Evolutionary conservation across 305 asterid species (phyloP).

Genomic region (Solanum hybrid): DNA sequence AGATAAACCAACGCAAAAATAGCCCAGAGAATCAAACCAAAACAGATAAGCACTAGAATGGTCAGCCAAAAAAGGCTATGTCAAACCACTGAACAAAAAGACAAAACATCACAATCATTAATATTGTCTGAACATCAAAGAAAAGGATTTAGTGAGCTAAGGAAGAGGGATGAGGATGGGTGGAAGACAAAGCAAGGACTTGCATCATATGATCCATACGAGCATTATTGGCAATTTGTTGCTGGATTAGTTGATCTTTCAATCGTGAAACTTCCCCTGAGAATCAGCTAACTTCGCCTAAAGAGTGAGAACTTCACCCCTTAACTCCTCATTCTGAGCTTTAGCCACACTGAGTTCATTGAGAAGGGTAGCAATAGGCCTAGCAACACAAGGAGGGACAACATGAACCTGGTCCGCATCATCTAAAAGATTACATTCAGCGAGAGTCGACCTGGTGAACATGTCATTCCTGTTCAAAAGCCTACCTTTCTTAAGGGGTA

Average conservation of each 20-base stretch:
- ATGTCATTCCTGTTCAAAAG: neutral
- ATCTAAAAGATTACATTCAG: no score
- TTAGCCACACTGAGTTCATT: no score
- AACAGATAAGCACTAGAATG: no score
- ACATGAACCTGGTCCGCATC: fast-evolving
- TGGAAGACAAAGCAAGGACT: neutral
- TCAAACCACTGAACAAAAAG: neutral
- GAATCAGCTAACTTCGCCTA: neutral
- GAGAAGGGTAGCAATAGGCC: neutral
- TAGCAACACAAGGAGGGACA: neutral
- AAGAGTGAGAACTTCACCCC: neutral
- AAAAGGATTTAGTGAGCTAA: no score
- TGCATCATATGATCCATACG: neutral
- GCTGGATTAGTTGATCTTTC: neutral
- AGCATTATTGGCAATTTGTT: neutral
- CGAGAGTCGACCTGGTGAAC: neutral
- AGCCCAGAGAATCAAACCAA: neutral
- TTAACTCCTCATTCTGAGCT: neutral
- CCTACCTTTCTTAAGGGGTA: neutral
- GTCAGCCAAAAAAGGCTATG: no score
- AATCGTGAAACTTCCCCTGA: no score
- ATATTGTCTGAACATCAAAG: neutral
- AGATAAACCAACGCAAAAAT: no score
- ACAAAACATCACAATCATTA: no score
- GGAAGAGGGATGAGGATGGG: no score